A percentile compares a stretch with the other conserved stretches of the same genome.
Evolutionary conservation across 139 green algal genomes (phyloP).

Genomic region (Marvania coccoides): DNA sequence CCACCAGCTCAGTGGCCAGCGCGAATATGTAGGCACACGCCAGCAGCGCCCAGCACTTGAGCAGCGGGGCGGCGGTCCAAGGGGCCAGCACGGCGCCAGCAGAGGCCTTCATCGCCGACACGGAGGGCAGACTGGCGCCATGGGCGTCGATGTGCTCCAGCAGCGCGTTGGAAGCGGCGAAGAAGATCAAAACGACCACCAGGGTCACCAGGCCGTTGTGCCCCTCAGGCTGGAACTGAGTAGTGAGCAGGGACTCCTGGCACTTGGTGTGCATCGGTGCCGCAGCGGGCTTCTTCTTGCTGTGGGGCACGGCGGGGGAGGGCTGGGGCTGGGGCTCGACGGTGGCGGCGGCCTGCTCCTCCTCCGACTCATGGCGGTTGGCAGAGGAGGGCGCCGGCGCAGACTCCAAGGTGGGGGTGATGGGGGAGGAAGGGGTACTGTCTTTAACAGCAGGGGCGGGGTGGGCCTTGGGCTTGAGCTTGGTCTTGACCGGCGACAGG

Average conservation of each 20-base stretch:
- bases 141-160: conserved; percentile 81
- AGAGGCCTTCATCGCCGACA: conserved; percentile 19
- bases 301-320: too few relatives aligned
- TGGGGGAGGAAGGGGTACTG: too few relatives aligned
- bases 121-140: conserved; percentile 47
- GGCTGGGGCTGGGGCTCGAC: too few relatives aligned
- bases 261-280: conserved; percentile 45
- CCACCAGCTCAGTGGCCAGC: conserved; percentile 28
- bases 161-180: conserved; percentile 67
- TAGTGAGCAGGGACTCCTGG: conserved; percentile 43
- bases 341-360: too few relatives aligned
- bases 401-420: too few relatives aligned
- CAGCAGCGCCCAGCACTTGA: conserved; percentile 45
- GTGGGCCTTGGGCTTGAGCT: too few relatives aligned
- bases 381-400: too few relatives aligned
- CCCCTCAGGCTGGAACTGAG: conserved; percentile 38
- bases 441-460: too few relatives aligned
- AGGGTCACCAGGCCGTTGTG: conserved; percentile 50
- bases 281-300: conserved; percentile 15
- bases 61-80: conserved; percentile 25
- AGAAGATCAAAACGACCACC: conserved; percentile 58
- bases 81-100: too few relatives aligned
- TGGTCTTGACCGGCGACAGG: too few relatives aligned
- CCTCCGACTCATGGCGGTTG: too few relatives aligned
- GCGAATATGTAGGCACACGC: background rate